A percentile compares a stretch with the other conserved stretches of the same genome.
phyloP scores from a whole-genome alignment of 1,284 basidiomycete genomes.

The Prillingera fragicola region DNA sequence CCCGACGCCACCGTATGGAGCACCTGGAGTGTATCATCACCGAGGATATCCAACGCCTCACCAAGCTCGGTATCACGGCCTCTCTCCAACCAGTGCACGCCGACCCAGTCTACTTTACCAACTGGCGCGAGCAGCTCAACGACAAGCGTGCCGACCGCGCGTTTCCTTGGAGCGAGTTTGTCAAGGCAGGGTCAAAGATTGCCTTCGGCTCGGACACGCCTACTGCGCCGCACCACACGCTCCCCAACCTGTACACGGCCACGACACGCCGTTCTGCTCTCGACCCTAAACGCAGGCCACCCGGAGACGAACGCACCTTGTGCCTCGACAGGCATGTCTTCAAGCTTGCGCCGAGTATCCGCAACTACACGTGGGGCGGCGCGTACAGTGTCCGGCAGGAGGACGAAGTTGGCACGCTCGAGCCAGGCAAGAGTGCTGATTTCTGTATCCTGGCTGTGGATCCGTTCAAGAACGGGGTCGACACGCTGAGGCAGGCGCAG shows the following conservation, averaged over 20 bases:
- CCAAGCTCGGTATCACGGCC: conserved; percentile 23
- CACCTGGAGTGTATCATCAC: conserved; percentile 27
- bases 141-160: conserved; percentile 25
- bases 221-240: conserved; percentile 23
- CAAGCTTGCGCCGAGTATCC: conserved; percentile 16
- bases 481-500: conserved; percentile 25
- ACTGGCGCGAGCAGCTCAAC: conserved; percentile 24
- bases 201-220: conserved; percentile 32
- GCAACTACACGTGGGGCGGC: conserved; percentile 19
- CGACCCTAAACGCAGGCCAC: conserved; percentile 11
- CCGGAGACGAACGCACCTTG: conserved; percentile 9
- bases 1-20: conserved; percentile 27
- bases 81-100: conserved; percentile 33
- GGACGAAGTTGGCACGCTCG: conserved; percentile 15
- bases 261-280: conserved; percentile 25
- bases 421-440: conserved; percentile 27
- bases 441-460: conserved; percentile 28
- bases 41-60: conserved; percentile 22
- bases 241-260: conserved; percentile 30
- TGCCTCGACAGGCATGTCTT: conserved; percentile 13
- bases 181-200: conserved; percentile 18
- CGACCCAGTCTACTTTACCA: conserved; percentile 25
- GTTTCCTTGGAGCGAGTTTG: conserved; percentile 28
- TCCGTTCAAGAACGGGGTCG: conserved; percentile 27
- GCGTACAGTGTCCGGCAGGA: conserved; percentile 20